Conservation (phyloP, 768 basidiomycete species). For the Kwoniella europaea region DNA sequence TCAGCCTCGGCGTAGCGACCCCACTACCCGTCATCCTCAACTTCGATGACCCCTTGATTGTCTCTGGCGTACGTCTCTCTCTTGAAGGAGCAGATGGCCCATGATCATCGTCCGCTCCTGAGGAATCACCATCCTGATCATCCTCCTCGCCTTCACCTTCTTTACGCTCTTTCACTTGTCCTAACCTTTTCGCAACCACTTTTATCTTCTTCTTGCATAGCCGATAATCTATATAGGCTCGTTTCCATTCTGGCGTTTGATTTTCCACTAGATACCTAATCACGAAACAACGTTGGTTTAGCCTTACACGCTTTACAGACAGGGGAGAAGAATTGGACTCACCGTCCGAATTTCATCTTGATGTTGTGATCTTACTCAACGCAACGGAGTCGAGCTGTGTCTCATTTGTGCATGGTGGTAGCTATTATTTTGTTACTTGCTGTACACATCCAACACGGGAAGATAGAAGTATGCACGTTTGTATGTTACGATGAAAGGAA, state of each 20-base stretch:
- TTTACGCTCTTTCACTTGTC: conserved; percentile 24
- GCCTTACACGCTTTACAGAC: no score
- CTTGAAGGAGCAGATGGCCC: conserved; percentile 46
- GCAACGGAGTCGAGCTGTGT: neutral
- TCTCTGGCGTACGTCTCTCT: conserved; percentile 20
- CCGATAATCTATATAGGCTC: conserved; percentile 58
- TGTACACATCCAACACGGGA: neutral
- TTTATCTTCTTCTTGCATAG: conserved; percentile 57
- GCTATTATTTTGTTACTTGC: neutral
- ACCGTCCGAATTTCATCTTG: conserved; percentile 37
- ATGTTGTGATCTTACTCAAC: neutral
- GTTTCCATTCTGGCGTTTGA: conserved; percentile 57
- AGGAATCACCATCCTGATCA: conserved; percentile 63
- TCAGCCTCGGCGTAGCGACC: conserved; percentile 10
- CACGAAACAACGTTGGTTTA: neutral
- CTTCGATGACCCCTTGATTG: conserved; percentile 11
- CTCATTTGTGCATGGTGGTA: neutral
- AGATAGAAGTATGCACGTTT: neutral
- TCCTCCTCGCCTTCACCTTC: conserved; percentile 7
- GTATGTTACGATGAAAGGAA: conserved; percentile 8
- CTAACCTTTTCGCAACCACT: conserved; percentile 42
- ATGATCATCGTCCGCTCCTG: conserved; percentile 66
- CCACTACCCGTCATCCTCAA: conserved; percentile 7
- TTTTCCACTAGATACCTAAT: conserved; percentile 51
- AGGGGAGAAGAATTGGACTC: no score